These are phyloP conservation scores for Penicillium expansum DNA, from an alignment of 2,329 filamentous ascomycete genomes.

Conservation along the genomic window DNA sequence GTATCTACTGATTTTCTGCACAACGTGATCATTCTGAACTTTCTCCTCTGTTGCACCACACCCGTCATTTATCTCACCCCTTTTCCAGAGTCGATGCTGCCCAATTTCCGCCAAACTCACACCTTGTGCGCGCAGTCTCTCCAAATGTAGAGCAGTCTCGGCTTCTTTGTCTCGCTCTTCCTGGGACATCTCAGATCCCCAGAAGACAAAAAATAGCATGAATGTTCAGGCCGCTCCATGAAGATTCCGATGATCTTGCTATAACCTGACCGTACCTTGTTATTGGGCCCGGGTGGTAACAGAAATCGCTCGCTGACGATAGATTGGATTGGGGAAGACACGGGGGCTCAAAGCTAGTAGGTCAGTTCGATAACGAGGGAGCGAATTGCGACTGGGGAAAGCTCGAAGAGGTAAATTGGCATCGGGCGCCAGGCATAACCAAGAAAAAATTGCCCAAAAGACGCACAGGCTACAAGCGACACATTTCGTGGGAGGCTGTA, in stretches of 20 bases:
- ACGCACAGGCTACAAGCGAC: conserved; percentile 30
- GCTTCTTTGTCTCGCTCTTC: conserved; percentile 16
- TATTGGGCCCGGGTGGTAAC: conserved; percentile 31
- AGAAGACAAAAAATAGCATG: conserved; percentile 35
- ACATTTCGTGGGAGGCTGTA: conserved; percentile 34
- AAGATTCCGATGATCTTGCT: conserved; percentile 41
- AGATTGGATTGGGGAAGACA: conserved; percentile 44
- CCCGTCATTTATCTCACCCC: conserved; percentile 1
- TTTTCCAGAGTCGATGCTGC: conserved; percentile 6
- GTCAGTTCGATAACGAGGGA: conserved; percentile 36
- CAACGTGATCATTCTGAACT: conserved; percentile 1
- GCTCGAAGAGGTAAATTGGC: conserved; percentile 36
- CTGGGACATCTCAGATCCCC: conserved; percentile 27
- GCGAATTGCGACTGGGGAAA: conserved; percentile 35
- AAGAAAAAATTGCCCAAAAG: conserved; percentile 42
- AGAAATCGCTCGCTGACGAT: conserved; percentile 44
- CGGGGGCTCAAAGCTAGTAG: conserved; percentile 43
- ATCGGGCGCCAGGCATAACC: conserved; percentile 36
- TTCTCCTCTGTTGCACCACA: conserved; percentile 2
- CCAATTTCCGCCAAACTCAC: conserved; percentile 21
- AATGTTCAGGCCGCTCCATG: conserved; percentile 29
- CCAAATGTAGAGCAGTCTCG: conserved; percentile 17
- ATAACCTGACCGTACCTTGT: conserved; percentile 40
- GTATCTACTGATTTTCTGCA: neutral
- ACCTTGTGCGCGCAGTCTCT: conserved; percentile 7